Conservation (phyloP, 2,329 filamentous ascomycete species). For the Penicillium thymicola region DNA sequence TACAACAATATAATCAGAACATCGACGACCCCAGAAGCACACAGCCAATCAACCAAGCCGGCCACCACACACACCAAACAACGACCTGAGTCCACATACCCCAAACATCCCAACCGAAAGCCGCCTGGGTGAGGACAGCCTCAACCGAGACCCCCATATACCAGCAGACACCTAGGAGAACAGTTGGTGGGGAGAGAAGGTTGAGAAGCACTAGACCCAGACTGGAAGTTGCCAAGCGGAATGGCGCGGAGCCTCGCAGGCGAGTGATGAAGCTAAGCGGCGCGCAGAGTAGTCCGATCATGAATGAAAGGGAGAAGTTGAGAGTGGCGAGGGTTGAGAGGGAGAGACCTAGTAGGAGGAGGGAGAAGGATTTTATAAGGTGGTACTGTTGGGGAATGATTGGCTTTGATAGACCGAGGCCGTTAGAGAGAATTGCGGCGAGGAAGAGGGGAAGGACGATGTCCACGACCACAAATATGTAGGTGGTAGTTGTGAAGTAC, state of each 20-base stretch:
- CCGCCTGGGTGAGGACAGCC: slow-evolving; percentile 66
- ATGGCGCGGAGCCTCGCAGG: slow-evolving; percentile 20
- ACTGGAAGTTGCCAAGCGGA: slow-evolving; percentile 28
- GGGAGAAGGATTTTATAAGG: slow-evolving; percentile 83
- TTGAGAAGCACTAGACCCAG: slow-evolving; percentile 54
- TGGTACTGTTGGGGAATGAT: slow-evolving; percentile 63
- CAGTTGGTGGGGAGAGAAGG: slow-evolving; percentile 58
- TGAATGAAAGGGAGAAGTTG: slow-evolving; percentile 87
- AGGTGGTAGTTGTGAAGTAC: slow-evolving; percentile 60
- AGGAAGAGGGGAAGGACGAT: slow-evolving; percentile 56
- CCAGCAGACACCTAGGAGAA: slow-evolving; percentile 51
- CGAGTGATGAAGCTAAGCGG: slow-evolving; percentile 70
- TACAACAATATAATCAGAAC: slow-evolving; percentile 19
- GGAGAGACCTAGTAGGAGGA: slow-evolving; percentile 88
- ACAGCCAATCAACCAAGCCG: slow-evolving; percentile 71
- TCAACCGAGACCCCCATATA: slow-evolving; percentile 51
- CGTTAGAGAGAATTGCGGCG: slow-evolving; percentile 52
- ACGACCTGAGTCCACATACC: slow-evolving; percentile 85
- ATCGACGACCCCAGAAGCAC: slow-evolving; percentile 36
- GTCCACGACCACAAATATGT: slow-evolving; percentile 55
- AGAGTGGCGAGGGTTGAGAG: slow-evolving; percentile 89
- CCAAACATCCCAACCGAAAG: slow-evolving; percentile 85
- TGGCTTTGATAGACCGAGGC: slow-evolving; percentile 51
- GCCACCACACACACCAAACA: slow-evolving; percentile 96
- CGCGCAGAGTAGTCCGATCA: slow-evolving; percentile 73